Base-by-base conservation (phyloP, 352 stramenopile genomes). In the Phytophthora lateralis region DNA sequence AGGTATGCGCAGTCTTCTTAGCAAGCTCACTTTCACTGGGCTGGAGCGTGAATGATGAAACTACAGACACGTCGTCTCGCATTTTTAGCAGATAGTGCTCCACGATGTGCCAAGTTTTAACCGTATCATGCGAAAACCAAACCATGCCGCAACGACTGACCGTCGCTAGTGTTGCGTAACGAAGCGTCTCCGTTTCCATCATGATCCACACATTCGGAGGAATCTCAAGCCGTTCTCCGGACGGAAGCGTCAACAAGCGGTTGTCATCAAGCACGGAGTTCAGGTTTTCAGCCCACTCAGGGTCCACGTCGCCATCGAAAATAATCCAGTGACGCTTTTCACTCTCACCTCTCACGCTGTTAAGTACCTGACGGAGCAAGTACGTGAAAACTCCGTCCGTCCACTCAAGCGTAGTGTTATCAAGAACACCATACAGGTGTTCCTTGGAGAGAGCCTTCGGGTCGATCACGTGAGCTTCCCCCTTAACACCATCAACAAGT, bases 211-310 rank as follows among this genome's bases (percentile, higher is more conserved):
- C 96, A 71, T 99, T 99, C 3, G 92, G 75, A 14, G 97, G 97
- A 47, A 99, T 98, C 61, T 95, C 90, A 14, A 99, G 82, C 20
- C 98, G 95, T 71, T 99, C 98, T 46, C 98, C 98, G 21, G 94
- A 99, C 3, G 98, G 98, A 32, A 99, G 83, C 10, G 98, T 99
- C 18, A 99, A 77, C 29, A 99, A 70, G 21, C 98, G 98, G 82
- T 99, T 99, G 75, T 99, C 98, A 73, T 99, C 98, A 24, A 99
- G 82, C n/a, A 99, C 97, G 30, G 93, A 99, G 81, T 99, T 99
- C 35, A 99, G 89, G 72, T 99, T 99, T 73, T 99, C 98, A 32
- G 97, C 98, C 98, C 98, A 99, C 71, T 99, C 96, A n/a, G 98
- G 98, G 76, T 99, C 98, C 18, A 99, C 98, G 70, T 99, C 97